Evolutionary conservation across 2,329 filamentous ascomycete genomes (phyloP).

Genomic region (Fusarium sp.): DNA sequence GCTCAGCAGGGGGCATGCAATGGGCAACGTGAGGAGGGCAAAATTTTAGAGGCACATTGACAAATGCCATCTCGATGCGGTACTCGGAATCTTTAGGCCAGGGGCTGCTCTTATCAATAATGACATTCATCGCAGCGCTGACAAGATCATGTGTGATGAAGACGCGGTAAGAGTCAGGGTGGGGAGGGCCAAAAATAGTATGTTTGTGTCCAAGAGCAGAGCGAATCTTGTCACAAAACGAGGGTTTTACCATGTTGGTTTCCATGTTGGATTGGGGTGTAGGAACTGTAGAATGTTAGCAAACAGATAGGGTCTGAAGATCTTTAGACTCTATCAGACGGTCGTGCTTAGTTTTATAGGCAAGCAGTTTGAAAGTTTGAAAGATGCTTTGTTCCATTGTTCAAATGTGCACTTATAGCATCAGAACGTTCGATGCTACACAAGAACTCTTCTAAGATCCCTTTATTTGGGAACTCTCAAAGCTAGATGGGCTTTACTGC

Average conservation of each 20-base stretch:
- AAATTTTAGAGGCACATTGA: conserved; percentile 9
- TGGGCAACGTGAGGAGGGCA: conserved; percentile 10
- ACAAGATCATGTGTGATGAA: conserved; percentile 19
- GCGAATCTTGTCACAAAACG: conserved; percentile 2
- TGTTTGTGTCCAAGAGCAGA: conserved; percentile 2
- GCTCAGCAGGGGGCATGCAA: conserved; percentile 2
- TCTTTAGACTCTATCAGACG: background rate
- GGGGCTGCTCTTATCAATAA: background rate
- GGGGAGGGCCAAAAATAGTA: conserved; percentile 4
- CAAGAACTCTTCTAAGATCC: background rate
- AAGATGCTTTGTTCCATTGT: background rate
- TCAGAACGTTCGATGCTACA: too few relatives aligned
- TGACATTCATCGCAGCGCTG: background rate
- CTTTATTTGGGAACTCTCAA: background rate
- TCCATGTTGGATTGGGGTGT: background rate
- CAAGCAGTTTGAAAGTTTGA: background rate
- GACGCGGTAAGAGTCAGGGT: conserved; percentile 12
- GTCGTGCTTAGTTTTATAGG: background rate
- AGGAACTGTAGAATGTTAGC: background rate
- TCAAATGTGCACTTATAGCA: background rate
- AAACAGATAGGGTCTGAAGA: background rate
- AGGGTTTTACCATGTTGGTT: background rate
- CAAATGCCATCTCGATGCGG: conserved; percentile 1
- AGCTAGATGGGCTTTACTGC: background rate
- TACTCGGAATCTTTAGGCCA: conserved; percentile 16